Evolutionary conservation across 441 rosid genomes (phyloP), one percentile per base, ranked within the genome.

Genomic region (Isatis lusitanica): DNA sequence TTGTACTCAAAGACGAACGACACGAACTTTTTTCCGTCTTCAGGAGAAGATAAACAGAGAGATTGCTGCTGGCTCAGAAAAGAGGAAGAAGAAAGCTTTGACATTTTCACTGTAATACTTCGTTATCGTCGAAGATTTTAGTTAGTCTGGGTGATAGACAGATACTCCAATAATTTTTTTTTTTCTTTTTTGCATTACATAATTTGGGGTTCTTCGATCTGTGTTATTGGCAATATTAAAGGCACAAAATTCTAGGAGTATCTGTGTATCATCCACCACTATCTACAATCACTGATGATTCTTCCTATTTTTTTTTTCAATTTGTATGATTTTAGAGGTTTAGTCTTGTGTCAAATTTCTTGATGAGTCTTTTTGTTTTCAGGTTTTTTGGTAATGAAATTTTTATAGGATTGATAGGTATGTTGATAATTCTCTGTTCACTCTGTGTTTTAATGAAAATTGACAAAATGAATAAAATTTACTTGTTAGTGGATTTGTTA

Each of bases 401-500:
- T 18, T 9, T 12, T 30, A 9, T 42, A 15, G 17, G 50, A 26
- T 53, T 12, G 9, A 56, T n/a, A 30, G 35, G 44, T 42, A 62
- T 33, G 46, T 70, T 55, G 63, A 8, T 55, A 55, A 38, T 24
- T 4, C 40, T 24, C 36, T 17, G 15, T 52, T 52, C 33, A 21
- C 38, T 44, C 3, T 17, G 30, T 56, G 52, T 47, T 30, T 9
- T 60, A 43, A 58, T 44, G 48, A 26, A 39, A 59, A 13, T 30
- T 38, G 57, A 66, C 21, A 11, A 28, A 3, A 28, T 50, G 31
- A 51, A 43, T 75, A 43, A 17, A 26, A 26, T 26, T 6, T 35
- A 62, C 16, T 24, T 53, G 70, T 2, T 66, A 74, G 68, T 74
- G 78, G 51, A 62, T 52, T 75, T 44, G 65, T 69, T 75, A 68